phyloP scores from a whole-genome alignment of 73 alveolate genomes.

The Symbiodinium natans region DNA sequence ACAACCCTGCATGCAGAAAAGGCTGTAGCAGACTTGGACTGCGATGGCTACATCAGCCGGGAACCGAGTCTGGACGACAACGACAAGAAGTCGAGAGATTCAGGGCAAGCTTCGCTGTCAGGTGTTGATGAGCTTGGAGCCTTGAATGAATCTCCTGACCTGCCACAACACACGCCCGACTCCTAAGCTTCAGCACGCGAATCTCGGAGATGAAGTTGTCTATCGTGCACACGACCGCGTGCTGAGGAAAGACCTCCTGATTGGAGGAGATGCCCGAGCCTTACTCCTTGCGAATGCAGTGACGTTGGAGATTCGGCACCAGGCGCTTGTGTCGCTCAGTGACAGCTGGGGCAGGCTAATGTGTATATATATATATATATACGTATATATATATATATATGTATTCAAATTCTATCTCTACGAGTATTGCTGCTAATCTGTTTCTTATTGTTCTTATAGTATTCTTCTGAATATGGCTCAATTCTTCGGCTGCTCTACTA shows the following conservation, averaged over 20 bases:
- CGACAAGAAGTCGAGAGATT: too few relatives aligned
- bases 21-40: constrained; percentile 15
- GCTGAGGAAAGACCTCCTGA: not conserved
- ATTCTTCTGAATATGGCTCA: too few relatives aligned
- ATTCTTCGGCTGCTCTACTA: too few relatives aligned
- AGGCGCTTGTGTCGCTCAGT: too few relatives aligned
- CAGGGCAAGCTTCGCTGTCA: too few relatives aligned
- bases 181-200: not conserved
- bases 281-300: too few relatives aligned
- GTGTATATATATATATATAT: not conserved
- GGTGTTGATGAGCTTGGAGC: not conserved
- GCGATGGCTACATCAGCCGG: constrained; percentile 13
- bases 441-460: too few relatives aligned
- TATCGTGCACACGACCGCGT: not conserved
- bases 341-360: not conserved
- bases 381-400: not conserved
- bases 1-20: too few relatives aligned
- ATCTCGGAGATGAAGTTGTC: too few relatives aligned
- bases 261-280: not conserved
- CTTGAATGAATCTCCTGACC: not conserved
- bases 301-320: too few relatives aligned
- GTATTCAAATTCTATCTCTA: not conserved
- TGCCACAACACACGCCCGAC: constrained; percentile 10
- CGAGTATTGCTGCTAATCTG: too few relatives aligned
- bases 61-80: not conserved